Evolutionary conservation across 345 rosid genomes (phyloP), one percentile per base, ranked within the genome.

Genomic region (Raphanus sativus): DNA sequence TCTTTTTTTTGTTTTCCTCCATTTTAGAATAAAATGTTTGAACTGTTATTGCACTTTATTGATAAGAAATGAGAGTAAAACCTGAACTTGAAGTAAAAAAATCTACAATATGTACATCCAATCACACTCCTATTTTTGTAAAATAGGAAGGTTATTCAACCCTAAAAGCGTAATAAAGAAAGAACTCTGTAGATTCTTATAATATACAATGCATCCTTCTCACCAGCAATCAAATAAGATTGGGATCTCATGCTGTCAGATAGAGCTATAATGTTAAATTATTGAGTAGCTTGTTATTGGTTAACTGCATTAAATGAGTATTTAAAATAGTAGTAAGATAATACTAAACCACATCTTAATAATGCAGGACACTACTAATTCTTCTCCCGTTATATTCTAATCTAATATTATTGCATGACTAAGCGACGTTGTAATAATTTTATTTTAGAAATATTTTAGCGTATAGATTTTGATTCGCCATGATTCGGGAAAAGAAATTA

Each of bases 171-270:
- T n/a, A 36, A 2, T 10, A 55, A 28, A 1, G 4, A 56, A 1
- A 40, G 48, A 40, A 67, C 40, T 34, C 30, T 50, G 32, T 34
- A 69, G 54, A 76, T 67, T 50, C 13, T 15, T 40, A 48, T 5
- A 24, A 9, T 36, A 48, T 42, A 60, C 69, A 59, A 64, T 69
- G 59, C 33, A 60, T 71, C 25, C 54, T 61, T 77, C 67, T 65
- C 48, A 65, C 52, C n/a, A 65, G 61, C 10, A 55, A 70, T 12
- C 54, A 36, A 73, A 78, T 36, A 78, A 67, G 67, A 71, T 24
- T 42, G 10, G 75, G 58, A 74, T 38, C 60, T 79, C 61, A 68
- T 75, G 67, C 61, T 79, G 77, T 73, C 77, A 78, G 64, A 73
- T 67, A 48, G 34, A 66, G 2, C 72, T 71, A 77, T 40, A 13